phyloP scores from a whole-genome alignment of 495 filamentous ascomycete species.

The Melanomma pulvis-pyrius region DNA sequence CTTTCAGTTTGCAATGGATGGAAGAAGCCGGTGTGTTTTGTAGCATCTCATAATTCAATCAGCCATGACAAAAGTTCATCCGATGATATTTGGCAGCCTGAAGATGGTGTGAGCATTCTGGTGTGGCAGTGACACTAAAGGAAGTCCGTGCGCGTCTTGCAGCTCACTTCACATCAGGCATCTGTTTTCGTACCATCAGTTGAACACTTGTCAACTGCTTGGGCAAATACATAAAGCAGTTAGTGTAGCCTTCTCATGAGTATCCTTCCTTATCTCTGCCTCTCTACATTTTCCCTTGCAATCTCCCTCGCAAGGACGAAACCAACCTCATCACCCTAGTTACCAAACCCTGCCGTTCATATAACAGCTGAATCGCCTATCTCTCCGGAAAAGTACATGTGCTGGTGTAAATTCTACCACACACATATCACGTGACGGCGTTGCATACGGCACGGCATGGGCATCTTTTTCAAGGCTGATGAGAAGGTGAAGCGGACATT shows the following conservation, averaged over 20 bases:
- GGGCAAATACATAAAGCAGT: not conserved
- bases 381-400: too few species aligned
- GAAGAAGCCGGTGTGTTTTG: not conserved
- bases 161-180: not conserved
- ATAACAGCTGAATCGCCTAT: too few species aligned
- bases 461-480: not conserved
- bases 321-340: too few species aligned
- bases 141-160: not conserved
- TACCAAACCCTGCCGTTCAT: too few species aligned
- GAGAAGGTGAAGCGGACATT: not conserved
- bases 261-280: not conserved
- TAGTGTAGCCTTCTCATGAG: not conserved
- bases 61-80: not conserved
- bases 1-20: conserved; percentile 8
- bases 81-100: not conserved
- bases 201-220: not conserved
- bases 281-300: not conserved
- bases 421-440: not conserved
- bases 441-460: not conserved
- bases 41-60: conserved; percentile 19
- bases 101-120: not conserved
- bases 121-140: not conserved
- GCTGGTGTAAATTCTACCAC: not conserved
- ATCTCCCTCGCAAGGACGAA: too few species aligned
- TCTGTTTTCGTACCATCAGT: not conserved